phyloP scores from a whole-genome alignment of 345 rosid genomes.

The Citrus medica region DNA sequence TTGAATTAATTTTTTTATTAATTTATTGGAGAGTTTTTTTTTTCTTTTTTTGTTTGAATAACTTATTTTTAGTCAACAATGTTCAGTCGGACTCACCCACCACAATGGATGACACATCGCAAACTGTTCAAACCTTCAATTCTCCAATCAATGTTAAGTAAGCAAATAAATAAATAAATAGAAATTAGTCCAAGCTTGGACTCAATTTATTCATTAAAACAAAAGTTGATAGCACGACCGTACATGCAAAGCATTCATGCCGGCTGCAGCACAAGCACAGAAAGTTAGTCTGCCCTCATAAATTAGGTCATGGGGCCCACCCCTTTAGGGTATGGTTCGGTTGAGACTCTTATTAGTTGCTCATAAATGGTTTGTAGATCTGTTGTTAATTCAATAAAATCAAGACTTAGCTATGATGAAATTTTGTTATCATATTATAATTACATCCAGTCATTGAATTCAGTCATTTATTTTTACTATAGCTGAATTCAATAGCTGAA shows the following conservation, averaged over 20 bases:
- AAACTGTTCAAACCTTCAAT: neutral
- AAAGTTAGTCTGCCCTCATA: too few relatives aligned
- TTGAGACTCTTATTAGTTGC: neutral
- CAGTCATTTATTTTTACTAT: rapidly evolving
- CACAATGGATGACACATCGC: neutral
- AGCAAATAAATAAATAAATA: neutral
- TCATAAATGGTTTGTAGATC: too few relatives aligned
- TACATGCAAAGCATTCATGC: neutral
- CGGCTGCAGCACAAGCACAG: neutral
- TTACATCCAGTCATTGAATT: rapidly evolving
- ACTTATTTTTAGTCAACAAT: neutral
- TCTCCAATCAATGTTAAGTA: neutral
- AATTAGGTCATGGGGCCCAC: neutral
- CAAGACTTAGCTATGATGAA: rapidly evolving
- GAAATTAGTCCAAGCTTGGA: neutral
- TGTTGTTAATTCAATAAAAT: too few relatives aligned
- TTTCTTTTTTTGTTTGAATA: too few relatives aligned
- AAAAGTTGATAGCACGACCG: neutral
- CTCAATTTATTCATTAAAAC: neutral
- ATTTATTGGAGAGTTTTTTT: rapidly evolving
- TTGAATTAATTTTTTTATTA: too few relatives aligned
- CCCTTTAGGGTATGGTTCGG: neutral
- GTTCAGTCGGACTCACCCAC: neutral
- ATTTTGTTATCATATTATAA: rapidly evolving
- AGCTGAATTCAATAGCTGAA: rapidly evolving